These are phyloP conservation scores for Isatis lusitanica DNA, from an alignment of 441 rosid genomes.

Conservation along the genomic window DNA sequence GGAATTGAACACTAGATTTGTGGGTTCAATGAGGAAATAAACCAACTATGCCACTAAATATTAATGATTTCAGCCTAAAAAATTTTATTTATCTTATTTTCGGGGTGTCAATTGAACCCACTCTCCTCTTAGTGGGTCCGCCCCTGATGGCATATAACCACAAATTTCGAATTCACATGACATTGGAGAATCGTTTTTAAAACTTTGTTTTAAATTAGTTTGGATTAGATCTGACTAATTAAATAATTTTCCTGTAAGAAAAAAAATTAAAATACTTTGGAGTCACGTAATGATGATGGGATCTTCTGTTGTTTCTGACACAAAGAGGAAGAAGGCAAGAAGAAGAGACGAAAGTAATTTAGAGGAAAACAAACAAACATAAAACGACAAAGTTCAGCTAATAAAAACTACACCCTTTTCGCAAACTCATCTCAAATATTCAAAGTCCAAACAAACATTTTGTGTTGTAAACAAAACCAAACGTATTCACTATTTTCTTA, in stretches of 20 bases:
- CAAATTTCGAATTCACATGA: not conserved
- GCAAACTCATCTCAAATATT: conserved; percentile 23
- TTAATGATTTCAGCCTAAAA: too few species aligned
- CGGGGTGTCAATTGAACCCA: too few species aligned
- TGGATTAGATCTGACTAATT: not conserved
- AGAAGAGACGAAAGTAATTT: conserved; percentile 29
- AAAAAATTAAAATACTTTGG: not conserved
- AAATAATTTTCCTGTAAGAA: not conserved
- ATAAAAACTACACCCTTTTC: conserved; percentile 32
- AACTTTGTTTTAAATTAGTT: not conserved
- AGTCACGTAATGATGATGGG: conserved; percentile 24
- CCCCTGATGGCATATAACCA: too few species aligned
- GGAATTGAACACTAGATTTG: too few species aligned
- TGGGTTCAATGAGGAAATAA: too few species aligned
- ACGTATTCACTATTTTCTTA: conserved; percentile 13
- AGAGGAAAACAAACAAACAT: conserved; percentile 24
- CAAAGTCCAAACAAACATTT: conserved; percentile 6
- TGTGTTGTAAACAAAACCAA: not conserved
- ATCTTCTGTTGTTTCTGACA: conserved; percentile 36
- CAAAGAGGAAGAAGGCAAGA: conserved; percentile 30
- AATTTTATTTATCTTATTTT: too few species aligned
- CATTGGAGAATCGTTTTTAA: not conserved
- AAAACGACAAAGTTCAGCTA: conserved; percentile 34
- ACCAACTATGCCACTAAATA: too few species aligned
- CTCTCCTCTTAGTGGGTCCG: too few species aligned